These are phyloP conservation scores for Globisporangium polare DNA, from an alignment of 352 stramenopile genomes.

Conservation along the genomic window DNA sequence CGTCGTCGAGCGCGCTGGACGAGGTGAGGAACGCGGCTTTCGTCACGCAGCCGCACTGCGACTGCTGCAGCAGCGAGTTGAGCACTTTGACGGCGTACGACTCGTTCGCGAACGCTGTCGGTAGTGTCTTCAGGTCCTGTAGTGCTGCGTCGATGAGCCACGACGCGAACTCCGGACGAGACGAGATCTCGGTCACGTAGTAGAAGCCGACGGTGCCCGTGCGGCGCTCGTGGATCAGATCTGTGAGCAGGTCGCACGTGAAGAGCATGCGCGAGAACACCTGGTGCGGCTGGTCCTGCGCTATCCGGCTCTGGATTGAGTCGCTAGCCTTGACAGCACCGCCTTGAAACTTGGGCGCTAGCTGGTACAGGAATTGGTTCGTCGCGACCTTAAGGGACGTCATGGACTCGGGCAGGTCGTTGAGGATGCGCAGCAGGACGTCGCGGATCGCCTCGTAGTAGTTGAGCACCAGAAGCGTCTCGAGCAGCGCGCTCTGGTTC, in stretches of 20 bases:
- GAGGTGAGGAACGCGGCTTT: slow-evolving; percentile 37
- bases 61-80: slow-evolving; percentile 70
- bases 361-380: slow-evolving; percentile 43
- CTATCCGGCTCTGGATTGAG: slow-evolving; percentile 21
- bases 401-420: slow-evolving; percentile 28
- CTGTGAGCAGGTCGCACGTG: slow-evolving; percentile 73
- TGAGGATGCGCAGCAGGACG: slow-evolving; percentile 51
- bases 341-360: slow-evolving; percentile 28
- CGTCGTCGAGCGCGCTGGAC: neutral
- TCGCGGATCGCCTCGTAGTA: slow-evolving; percentile 69
- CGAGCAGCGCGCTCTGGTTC: slow-evolving; percentile 38
- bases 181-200: slow-evolving; percentile 38
- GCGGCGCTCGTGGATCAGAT: slow-evolving; percentile 69
- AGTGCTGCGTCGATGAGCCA: slow-evolving; percentile 43
- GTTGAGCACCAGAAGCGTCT: slow-evolving; percentile 53
- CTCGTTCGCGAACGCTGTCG: slow-evolving; percentile 62
- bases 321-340: neutral
- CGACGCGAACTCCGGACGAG: slow-evolving; percentile 23
- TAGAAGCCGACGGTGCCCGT: slow-evolving; percentile 52
- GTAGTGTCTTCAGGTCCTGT: slow-evolving; percentile 41
- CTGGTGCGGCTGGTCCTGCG: slow-evolving; percentile 34
- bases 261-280: slow-evolving; percentile 72
- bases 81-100: slow-evolving; percentile 73
- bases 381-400: slow-evolving; percentile 21
- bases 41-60: slow-evolving; percentile 65